Evolutionary conservation across 305 asterid genomes (phyloP).

Genomic region (Ilex paraguariensis): DNA sequence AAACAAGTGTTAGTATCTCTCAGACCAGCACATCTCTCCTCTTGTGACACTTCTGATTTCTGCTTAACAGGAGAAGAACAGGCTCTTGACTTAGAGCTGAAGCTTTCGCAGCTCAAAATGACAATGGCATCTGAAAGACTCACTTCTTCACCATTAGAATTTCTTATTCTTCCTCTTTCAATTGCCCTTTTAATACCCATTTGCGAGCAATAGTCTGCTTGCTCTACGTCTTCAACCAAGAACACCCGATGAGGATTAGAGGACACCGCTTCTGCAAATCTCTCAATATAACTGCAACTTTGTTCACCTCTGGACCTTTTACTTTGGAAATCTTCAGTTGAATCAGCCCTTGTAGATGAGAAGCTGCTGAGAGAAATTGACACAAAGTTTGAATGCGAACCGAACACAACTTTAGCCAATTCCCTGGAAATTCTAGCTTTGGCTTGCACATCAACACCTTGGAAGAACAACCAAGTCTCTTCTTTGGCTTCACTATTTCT

Average conservation of each 20-base stretch:
- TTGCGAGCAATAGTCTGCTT: conserved; percentile 42
- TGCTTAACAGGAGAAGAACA: conserved; percentile 41
- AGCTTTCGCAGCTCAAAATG: conserved; percentile 52
- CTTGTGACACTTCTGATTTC: conserved; percentile 13
- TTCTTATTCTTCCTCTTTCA: conserved; percentile 45
- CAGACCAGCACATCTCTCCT: conserved; percentile 14
- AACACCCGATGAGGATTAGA: conserved; percentile 66
- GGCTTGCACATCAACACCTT: conserved; percentile 49
- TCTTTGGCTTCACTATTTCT: conserved; percentile 26
- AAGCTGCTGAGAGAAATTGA: conserved; percentile 33
- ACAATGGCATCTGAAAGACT: conserved; percentile 70
- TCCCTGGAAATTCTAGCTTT: conserved; percentile 65
- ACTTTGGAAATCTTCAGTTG: conserved; percentile 25
- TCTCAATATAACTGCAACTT: conserved; percentile 35
- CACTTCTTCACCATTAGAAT: conserved; percentile 38
- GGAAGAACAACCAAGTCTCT: conserved; percentile 78
- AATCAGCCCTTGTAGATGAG: conserved; percentile 21
- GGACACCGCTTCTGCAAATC: conserved; percentile 40
- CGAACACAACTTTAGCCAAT: conserved; percentile 67
- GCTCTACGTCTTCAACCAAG: conserved; percentile 60
- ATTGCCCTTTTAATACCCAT: conserved; percentile 56
- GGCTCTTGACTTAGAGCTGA: conserved; percentile 40
- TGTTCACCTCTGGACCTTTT: conserved; percentile 60
- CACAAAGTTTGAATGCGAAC: conserved; percentile 45
- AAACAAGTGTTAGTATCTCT: conserved; percentile 15